Evolutionary conservation across 176 grass and related monocot species (phyloP).

Genomic region (Triticum monococcum): DNA sequence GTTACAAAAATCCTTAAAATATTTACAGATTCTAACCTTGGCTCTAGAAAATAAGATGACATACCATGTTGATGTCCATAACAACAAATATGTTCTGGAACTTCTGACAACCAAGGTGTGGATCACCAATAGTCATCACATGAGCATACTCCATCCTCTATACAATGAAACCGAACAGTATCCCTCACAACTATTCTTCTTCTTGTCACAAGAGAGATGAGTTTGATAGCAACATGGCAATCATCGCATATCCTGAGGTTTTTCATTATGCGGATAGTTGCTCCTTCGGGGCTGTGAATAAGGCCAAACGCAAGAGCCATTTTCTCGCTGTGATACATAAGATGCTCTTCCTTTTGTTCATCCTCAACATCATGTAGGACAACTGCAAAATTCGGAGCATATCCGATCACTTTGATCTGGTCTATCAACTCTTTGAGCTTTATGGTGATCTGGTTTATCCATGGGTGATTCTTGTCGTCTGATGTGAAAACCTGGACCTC

Average conservation of each 20-base stretch:
- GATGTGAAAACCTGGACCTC: conserved; percentile 65
- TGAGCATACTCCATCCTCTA: conserved; percentile 63
- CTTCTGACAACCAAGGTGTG: background rate
- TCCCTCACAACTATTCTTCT: conserved; percentile 75
- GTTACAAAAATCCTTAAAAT: background rate
- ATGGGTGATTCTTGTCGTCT: conserved; percentile 58
- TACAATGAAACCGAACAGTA: conserved; percentile 66
- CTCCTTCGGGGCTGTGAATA: conserved; percentile 43
- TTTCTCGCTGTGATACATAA: conserved; percentile 83
- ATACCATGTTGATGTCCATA: background rate
- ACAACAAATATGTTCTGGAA: background rate
- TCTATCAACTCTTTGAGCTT: conserved; percentile 62
- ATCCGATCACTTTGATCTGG: conserved; percentile 70
- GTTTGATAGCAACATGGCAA: conserved; percentile 71
- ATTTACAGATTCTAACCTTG: background rate
- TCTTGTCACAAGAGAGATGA: conserved; percentile 54
- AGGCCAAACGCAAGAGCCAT: conserved; percentile 65
- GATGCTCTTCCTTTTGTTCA: conserved; percentile 77
- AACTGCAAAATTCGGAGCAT: conserved; percentile 55
- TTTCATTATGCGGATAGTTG: conserved; percentile 65
- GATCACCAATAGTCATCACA: conserved; percentile 81
- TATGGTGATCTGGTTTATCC: conserved; percentile 50
- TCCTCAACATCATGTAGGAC: conserved; percentile 78
- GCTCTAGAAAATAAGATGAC: background rate
- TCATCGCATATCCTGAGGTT: conserved; percentile 80